These are phyloP conservation scores for Fusarium verticillioides DNA, from an alignment of 2,329 filamentous ascomycete species.

Conservation along the genomic window DNA sequence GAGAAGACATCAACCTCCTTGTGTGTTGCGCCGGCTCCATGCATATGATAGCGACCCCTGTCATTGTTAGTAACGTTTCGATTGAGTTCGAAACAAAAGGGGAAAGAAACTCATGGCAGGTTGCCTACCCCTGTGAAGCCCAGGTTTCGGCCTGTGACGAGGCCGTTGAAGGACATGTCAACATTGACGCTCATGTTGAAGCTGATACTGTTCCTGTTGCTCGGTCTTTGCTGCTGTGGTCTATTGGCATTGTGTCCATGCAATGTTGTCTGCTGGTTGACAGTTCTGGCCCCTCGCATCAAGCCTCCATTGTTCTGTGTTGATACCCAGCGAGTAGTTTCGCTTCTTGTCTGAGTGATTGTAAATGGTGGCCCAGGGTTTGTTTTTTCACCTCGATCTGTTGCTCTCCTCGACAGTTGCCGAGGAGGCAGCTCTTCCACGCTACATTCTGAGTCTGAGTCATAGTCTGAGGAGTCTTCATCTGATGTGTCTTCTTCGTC, in stretches of 20 bases:
- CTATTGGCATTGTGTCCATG: conserved; percentile 25
- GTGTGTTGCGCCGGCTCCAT: conserved; percentile 37
- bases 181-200: conserved; percentile 43
- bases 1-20: conserved; percentile 10
- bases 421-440: conserved; percentile 20
- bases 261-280: conserved; percentile 37
- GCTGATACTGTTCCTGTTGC: conserved; percentile 36
- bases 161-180: conserved; percentile 40
- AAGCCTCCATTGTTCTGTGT: conserved; percentile 26
- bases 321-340: conserved; percentile 40
- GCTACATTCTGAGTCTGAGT: conserved; percentile 25
- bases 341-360: conserved; percentile 32
- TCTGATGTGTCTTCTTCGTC: conserved; percentile 28
- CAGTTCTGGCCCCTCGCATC: conserved; percentile 30
- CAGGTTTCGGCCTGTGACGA: conserved; percentile 42
- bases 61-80: conserved; percentile 6
- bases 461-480: conserved; percentile 28
- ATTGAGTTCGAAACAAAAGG: background rate
- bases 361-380: conserved; percentile 18
- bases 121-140: conserved; percentile 39
- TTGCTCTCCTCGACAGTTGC: conserved; percentile 24
- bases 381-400: conserved; percentile 4
- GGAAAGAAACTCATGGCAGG: background rate
- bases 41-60: conserved; percentile 41
- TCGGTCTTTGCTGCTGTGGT: conserved; percentile 8